Percentiles rank a stretch among this genome's conserved stretches.
Conservation (phyloP, 1,139 yeast genomes). For the Arxiozyma slooffiae region DNA sequence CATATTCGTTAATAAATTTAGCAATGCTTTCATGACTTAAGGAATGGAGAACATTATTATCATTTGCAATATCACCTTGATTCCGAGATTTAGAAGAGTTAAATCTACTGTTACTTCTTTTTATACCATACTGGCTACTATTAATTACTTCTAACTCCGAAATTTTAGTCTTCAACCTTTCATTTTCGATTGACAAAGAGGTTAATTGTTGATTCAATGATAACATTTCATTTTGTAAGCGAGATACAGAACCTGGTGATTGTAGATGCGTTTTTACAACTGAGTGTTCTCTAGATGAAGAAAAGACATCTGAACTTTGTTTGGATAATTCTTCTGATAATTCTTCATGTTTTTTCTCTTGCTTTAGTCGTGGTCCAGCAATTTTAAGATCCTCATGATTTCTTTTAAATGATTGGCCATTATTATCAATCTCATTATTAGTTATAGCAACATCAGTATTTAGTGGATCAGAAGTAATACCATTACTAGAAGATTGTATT, state of each 20-base stretch:
- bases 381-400: no score
- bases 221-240: constrained; percentile 18
- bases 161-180: constrained; percentile 26
- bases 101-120: no score
- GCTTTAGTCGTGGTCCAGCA: background rate
- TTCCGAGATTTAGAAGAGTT: background rate
- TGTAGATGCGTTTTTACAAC: background rate
- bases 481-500: no score
- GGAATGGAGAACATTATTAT: background rate
- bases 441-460: no score
- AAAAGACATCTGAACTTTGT: background rate
- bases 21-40: background rate
- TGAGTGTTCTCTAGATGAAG: background rate
- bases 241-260: constrained; percentile 1
- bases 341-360: background rate
- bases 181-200: constrained; percentile 29
- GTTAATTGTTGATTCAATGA: constrained; percentile 22
- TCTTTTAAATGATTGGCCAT: background rate
- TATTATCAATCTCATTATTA: no score
- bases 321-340: background rate
- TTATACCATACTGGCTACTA: background rate
- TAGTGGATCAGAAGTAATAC: no score
- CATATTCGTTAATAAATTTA: constrained; percentile 7
- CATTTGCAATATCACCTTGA: background rate
- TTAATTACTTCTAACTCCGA: constrained; percentile 23